A percentile compares a stretch with the other conserved stretches of the same genome.
These are phyloP conservation scores for Aschersonia sp. DNA, from an alignment of 2,329 filamentous ascomycete species.

Conservation along the genomic window DNA sequence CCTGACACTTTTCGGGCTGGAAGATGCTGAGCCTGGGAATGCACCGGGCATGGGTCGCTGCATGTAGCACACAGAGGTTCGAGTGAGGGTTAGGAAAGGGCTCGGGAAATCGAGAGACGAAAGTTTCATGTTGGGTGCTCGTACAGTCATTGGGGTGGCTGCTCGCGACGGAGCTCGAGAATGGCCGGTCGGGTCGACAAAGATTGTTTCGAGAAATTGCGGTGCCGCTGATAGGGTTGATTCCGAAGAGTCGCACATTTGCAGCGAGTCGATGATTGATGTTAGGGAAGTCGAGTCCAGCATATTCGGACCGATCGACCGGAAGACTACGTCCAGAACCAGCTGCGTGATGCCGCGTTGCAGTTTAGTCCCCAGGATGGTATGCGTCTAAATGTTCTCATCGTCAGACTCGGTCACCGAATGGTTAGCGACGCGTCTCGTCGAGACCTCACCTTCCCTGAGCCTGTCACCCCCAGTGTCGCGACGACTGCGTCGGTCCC, in stretches of 20 bases:
- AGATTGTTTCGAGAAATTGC: constrained; percentile 66
- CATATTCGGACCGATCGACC: constrained; percentile 60
- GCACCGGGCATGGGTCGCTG: constrained; percentile 11
- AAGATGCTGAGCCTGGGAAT: constrained; percentile 12
- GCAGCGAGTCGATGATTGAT: constrained; percentile 57
- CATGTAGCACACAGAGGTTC: neutral
- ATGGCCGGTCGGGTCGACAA: constrained; percentile 45
- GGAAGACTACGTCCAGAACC: constrained; percentile 78
- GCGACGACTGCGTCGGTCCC: constrained; percentile 83
- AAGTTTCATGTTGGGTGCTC: constrained; percentile 23
- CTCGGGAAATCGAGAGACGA: constrained; percentile 14
- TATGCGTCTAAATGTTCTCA: constrained; percentile 57
- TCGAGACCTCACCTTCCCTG: constrained; percentile 62
- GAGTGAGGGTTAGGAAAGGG: neutral
- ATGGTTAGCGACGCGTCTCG: neutral
- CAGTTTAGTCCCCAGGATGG: constrained; percentile 75
- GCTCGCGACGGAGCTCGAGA: constrained; percentile 50
- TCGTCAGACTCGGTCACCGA: neutral
- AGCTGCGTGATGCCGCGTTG: constrained; percentile 89
- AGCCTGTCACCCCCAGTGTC: constrained; percentile 86
- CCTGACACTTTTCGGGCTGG: constrained; percentile 28
- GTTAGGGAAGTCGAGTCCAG: constrained; percentile 45
- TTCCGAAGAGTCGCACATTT: constrained; percentile 67
- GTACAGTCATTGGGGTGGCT: constrained; percentile 55
- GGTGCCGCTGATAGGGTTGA: constrained; percentile 61